These are phyloP conservation scores for Cytospora schulzeri DNA, from an alignment of 2,329 filamentous ascomycete species.

Conservation along the genomic window DNA sequence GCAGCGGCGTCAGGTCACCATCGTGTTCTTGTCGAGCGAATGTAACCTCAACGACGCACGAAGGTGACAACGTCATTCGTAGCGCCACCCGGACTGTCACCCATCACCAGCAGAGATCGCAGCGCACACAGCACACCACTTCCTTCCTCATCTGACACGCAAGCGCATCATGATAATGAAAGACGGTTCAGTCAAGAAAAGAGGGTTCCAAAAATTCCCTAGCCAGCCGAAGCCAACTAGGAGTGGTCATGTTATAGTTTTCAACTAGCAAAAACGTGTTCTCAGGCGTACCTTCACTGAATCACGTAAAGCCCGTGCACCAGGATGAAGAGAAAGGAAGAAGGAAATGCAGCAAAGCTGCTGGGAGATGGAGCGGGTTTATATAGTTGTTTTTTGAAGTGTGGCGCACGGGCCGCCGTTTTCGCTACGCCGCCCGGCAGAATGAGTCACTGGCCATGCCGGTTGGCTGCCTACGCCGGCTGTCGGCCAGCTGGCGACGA, in stretches of 20 bases:
- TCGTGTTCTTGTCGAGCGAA: no score
- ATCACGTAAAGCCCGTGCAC: slow-evolving; percentile 80
- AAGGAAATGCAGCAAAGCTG: slow-evolving; percentile 31
- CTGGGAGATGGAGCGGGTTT: slow-evolving; percentile 22
- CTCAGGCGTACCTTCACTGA: slow-evolving; percentile 88
- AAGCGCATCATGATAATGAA: slow-evolving; percentile 53
- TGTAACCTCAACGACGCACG: no score
- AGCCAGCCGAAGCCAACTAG: slow-evolving; percentile 67
- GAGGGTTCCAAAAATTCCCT: slow-evolving; percentile 77
- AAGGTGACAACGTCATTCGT: no score
- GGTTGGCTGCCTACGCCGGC: not conserved
- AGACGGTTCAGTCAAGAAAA: slow-evolving; percentile 43
- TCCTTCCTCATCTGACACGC: slow-evolving; percentile 55
- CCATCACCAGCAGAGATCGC: not conserved
- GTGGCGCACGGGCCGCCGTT: slow-evolving; percentile 5
- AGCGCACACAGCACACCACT: not conserved
- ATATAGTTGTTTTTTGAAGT: slow-evolving; percentile 21
- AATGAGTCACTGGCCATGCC: not conserved
- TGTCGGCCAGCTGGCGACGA: not conserved
- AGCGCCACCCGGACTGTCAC: no score
- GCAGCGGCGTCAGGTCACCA: no score
- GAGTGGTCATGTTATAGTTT: slow-evolving; percentile 83
- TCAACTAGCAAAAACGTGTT: slow-evolving; percentile 88
- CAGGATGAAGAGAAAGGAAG: slow-evolving; percentile 55
- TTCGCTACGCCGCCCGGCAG: slow-evolving; percentile 9